phyloP scores from a whole-genome alignment of 1,139 yeast genomes.

The Magnusiomyces ingens region DNA sequence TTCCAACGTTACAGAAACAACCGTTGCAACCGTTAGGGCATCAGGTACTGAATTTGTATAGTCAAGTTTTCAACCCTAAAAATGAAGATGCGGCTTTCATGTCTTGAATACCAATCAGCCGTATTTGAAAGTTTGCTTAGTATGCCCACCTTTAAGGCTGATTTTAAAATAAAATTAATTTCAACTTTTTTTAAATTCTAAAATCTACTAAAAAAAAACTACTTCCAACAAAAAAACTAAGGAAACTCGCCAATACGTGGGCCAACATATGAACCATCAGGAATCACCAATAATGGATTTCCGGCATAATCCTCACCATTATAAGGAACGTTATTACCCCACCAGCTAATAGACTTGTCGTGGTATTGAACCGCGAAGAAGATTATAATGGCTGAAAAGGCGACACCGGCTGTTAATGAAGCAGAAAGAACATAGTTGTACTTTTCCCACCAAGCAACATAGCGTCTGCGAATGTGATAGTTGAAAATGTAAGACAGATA shows the following conservation, averaged over 20 bases:
- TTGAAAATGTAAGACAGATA: slow-evolving; percentile 47
- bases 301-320: slow-evolving; percentile 33
- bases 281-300: slow-evolving; percentile 3
- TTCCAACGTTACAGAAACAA: too few species aligned
- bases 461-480: slow-evolving; percentile 45
- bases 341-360: slow-evolving; percentile 41
- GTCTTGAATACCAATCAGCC: too few species aligned
- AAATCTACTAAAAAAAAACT: neutral
- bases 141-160: too few species aligned
- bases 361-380: slow-evolving; percentile 49
- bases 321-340: slow-evolving; percentile 49
- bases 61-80: too few species aligned
- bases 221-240: neutral
- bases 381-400: slow-evolving; percentile 36
- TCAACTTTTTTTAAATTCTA: slow-evolving; percentile 3
- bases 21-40: too few species aligned
- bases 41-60: too few species aligned
- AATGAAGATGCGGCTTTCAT: too few species aligned
- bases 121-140: too few species aligned
- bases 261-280: neutral
- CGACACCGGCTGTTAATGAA: slow-evolving; percentile 50
- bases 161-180: neutral
- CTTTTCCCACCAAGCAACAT: slow-evolving; percentile 55
- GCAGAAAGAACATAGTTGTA: slow-evolving; percentile 55
- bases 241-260: too few species aligned